A percentile compares a stretch with the other conserved stretches of the same genome.
Evolutionary conservation across 345 rosid genomes (phyloP).

Genomic region (Camelina neglecta): DNA sequence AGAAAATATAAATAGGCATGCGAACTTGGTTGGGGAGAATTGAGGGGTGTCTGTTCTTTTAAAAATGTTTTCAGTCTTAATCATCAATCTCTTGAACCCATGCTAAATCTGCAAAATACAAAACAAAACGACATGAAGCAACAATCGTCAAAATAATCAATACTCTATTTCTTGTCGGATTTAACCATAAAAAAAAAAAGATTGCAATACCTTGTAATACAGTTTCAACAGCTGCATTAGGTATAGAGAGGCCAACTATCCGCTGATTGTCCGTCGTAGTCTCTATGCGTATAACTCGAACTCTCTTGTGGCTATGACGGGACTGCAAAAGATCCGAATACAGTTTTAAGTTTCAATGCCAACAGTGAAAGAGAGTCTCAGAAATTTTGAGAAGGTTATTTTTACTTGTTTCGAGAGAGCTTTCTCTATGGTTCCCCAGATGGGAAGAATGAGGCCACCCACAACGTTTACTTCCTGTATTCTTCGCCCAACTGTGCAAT

Average conservation of each 20-base stretch:
- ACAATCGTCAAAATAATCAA: neutral
- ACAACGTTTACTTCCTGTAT: constrained; percentile 90
- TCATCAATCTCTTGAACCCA: constrained; percentile 96
- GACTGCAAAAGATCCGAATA: constrained; percentile 52
- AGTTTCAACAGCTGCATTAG: constrained; percentile 87
- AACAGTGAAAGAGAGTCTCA: constrained; percentile 10
- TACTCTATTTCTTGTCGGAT: neutral
- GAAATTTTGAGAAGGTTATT: constrained; percentile 5
- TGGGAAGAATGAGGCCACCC: constrained; percentile 97
- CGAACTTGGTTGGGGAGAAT: constrained; percentile 18
- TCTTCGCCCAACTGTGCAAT: constrained; percentile 96
- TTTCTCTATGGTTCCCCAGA: constrained; percentile 97
- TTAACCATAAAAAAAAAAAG: constrained; percentile 8
- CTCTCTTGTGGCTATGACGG: constrained; percentile 84
- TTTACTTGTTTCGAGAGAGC: constrained; percentile 93
- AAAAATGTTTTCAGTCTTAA: constrained; percentile 41
- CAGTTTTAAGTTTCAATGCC: neutral
- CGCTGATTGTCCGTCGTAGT: constrained; percentile 80
- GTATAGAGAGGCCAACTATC: constrained; percentile 88
- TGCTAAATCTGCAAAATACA: constrained; percentile 69
- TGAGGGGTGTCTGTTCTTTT: constrained; percentile 16
- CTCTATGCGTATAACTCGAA: constrained; percentile 86
- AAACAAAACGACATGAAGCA: constrained; percentile 5
- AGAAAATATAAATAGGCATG: constrained; percentile 35
- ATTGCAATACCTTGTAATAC: constrained; percentile 80